Conservation (phyloP, 164 flowering plant species). For the Kalanchoe fedtschenkoi region DNA sequence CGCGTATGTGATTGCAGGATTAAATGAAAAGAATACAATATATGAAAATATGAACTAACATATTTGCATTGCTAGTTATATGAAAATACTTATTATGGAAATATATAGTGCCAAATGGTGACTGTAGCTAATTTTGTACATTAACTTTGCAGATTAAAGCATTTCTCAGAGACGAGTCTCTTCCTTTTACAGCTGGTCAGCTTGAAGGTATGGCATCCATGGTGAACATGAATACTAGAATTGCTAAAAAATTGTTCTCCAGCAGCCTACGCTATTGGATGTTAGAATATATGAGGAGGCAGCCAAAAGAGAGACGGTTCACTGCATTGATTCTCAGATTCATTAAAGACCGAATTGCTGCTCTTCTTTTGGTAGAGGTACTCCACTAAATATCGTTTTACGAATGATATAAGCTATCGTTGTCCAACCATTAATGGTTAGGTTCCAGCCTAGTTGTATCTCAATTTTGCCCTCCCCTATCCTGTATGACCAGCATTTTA, state of each 20-base stretch:
- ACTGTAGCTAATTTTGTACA: too few species aligned
- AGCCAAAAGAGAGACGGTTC: slow-evolving; percentile 56
- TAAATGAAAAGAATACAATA: too few species aligned
- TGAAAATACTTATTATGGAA: too few species aligned
- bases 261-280: slow-evolving; percentile 89
- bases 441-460: not conserved
- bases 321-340: slow-evolving; percentile 77
- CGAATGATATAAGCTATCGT: not conserved
- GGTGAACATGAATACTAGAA: slow-evolving; percentile 43
- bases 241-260: slow-evolving; percentile 43
- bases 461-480: not conserved
- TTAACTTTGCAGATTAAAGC: slow-evolving; percentile 60
- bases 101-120: too few species aligned
- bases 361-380: slow-evolving; percentile 72
- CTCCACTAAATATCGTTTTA: not conserved
- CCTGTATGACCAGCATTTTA: not conserved
- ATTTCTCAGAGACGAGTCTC: slow-evolving; percentile 63
- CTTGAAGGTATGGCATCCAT: slow-evolving; percentile 72
- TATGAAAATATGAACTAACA: too few species aligned
- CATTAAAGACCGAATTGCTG: slow-evolving; percentile 75
- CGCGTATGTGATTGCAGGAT: too few species aligned
- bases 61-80: too few species aligned
- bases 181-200: slow-evolving; percentile 72
- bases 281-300: slow-evolving; percentile 69
- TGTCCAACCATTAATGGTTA: not conserved